These are phyloP conservation scores for Talaromyces islandicus DNA, from an alignment of 2,329 filamentous ascomycete genomes.

Conservation along the genomic window DNA sequence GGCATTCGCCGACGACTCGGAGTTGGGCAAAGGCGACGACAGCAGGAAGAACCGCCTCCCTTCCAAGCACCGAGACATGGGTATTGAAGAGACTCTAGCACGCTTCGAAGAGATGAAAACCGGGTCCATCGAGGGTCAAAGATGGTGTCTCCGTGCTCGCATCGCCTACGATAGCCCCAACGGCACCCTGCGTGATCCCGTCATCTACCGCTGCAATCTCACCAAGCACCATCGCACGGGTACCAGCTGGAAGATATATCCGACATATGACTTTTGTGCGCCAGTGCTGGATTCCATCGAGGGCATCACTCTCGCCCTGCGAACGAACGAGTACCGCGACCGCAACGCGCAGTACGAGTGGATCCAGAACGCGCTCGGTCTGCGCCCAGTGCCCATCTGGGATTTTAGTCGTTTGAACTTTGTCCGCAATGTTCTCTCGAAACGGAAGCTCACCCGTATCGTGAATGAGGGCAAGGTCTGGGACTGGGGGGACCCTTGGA, in stretches of 20 bases:
- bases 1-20: conserved; percentile 91
- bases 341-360: conserved; percentile 47
- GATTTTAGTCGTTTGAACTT: conserved; percentile 50
- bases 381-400: conserved; percentile 43
- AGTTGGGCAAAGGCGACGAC: conserved; percentile 69
- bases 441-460: conserved; percentile 46
- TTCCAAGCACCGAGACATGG: conserved; percentile 59
- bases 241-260: conserved; percentile 59
- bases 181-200: conserved; percentile 90
- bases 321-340: conserved; percentile 56
- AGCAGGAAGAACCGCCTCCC: neutral
- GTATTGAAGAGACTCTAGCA: conserved; percentile 74
- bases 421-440: conserved; percentile 44
- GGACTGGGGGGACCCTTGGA: conserved; percentile 47
- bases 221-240: conserved; percentile 57
- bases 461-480: conserved; percentile 43
- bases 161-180: conserved; percentile 87
- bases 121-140: conserved; percentile 68
- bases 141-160: conserved; percentile 90
- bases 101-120: conserved; percentile 92
- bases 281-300: conserved; percentile 58
- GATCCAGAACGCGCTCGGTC: conserved; percentile 42
- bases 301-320: conserved; percentile 58
- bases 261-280: conserved; percentile 63
- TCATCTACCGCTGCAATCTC: conserved; percentile 91